A percentile compares a stretch with the other conserved stretches of the same genome.
Evolutionary conservation across 2,329 filamentous ascomycete species (phyloP).

Genomic region (Scortechinia acanthostroma): DNA sequence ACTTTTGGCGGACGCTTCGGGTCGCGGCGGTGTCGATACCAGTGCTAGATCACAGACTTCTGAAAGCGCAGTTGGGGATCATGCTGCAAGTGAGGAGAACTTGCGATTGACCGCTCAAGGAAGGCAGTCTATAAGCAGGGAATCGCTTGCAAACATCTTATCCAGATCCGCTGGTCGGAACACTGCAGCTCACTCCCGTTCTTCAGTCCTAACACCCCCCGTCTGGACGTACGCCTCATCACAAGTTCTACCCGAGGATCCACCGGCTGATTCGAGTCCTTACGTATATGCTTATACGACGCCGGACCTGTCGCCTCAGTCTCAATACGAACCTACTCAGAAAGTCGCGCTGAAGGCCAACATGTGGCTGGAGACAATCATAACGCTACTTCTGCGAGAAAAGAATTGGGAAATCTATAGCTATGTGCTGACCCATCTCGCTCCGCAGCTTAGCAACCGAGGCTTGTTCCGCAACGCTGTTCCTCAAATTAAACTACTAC

Average conservation of each 20-base stretch:
- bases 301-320: constrained; percentile 6
- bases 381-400: constrained; percentile 48
- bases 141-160: too few species aligned
- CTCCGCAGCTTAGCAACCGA: constrained; percentile 61
- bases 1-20: constrained; percentile 47
- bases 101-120: too few species aligned
- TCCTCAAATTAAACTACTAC: constrained; percentile 50
- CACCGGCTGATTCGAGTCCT: neutral
- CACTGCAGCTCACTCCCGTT: neutral
- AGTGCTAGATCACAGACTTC: constrained; percentile 33
- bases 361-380: constrained; percentile 51
- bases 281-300: constrained; percentile 3
- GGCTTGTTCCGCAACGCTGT: constrained; percentile 54
- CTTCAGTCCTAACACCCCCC: neutral
- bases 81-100: neutral
- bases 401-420: constrained; percentile 66
- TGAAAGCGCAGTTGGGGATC: neutral
- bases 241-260: neutral
- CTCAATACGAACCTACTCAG: constrained; percentile 11
- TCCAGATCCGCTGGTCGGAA: neutral
- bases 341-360: constrained; percentile 35
- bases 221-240: neutral
- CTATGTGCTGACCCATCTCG: constrained; percentile 58
- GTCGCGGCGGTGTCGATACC: too few species aligned
- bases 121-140: too few species aligned